These are phyloP conservation scores for Huiozyma naganishii DNA, from an alignment of 805 yeast genomes.

Conservation along the genomic window DNA sequence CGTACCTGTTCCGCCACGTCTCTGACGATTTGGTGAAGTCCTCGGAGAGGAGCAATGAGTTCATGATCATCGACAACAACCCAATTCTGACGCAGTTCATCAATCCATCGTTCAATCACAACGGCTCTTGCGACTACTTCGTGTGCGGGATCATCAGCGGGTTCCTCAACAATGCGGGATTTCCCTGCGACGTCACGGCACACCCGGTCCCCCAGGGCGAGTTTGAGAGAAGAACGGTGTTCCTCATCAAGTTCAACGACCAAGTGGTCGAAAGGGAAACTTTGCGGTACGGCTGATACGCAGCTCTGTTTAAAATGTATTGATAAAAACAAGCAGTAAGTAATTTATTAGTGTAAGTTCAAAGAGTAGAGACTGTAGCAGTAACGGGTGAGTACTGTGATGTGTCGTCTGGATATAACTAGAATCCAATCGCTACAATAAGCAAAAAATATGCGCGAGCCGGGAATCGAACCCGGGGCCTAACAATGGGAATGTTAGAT, in stretches of 20 bases:
- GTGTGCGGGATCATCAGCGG: constrained; percentile 85
- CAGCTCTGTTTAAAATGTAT: not conserved
- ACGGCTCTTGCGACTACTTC: constrained; percentile 61
- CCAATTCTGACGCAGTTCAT: constrained; percentile 62
- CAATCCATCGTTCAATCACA: constrained; percentile 42
- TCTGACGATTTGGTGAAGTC: constrained; percentile 71
- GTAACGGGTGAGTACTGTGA: too few species aligned
- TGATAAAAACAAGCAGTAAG: not conserved
- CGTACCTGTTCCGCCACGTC: constrained; percentile 57
- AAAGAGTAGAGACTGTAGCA: too few species aligned
- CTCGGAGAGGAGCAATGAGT: constrained; percentile 53
- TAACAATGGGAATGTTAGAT: constrained; percentile 6
- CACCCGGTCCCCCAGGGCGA: constrained; percentile 58
- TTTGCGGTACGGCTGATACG: constrained; percentile 24
- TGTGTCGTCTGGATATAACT: not conserved
- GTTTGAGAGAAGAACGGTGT: constrained; percentile 57
- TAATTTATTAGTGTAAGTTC: too few species aligned
- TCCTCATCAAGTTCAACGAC: constrained; percentile 59
- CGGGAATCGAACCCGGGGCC: constrained; percentile 8
- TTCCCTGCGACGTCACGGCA: constrained; percentile 67
- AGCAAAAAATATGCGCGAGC: constrained; percentile 3
- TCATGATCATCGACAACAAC: constrained; percentile 70
- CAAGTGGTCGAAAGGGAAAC: constrained; percentile 46
- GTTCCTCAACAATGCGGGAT: constrained; percentile 57
- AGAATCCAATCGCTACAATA: too few species aligned